Conservation (phyloP, 1,284 basidiomycete species). For the Exobasidium rhododendri region DNA sequence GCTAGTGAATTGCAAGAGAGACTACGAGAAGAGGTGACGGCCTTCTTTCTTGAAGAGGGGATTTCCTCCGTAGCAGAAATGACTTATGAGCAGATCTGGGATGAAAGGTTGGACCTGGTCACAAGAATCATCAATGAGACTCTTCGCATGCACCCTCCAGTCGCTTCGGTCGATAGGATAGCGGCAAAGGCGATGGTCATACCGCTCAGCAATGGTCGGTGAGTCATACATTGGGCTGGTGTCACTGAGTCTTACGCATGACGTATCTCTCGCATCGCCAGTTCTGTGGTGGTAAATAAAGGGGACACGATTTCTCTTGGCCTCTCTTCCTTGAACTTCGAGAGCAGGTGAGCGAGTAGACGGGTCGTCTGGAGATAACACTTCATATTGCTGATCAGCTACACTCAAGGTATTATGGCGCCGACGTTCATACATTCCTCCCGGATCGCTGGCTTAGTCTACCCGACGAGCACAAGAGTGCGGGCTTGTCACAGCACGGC, state of each 20-base stretch:
- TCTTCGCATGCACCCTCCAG: not conserved
- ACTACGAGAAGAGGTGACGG: not conserved
- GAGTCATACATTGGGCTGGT: too few relatives aligned
- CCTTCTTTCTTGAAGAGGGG: not conserved
- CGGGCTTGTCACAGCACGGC: not conserved
- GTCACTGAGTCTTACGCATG: too few relatives aligned
- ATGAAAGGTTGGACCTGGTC: not conserved
- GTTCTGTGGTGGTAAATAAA: not conserved
- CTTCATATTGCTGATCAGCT: too few relatives aligned
- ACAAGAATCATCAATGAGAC: not conserved
- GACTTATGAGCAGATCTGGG: not conserved
- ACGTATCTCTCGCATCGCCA: too few relatives aligned
- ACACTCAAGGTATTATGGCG: not conserved
- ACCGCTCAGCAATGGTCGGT: not conserved
- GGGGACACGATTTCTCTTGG: not conserved
- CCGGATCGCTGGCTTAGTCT: not conserved
- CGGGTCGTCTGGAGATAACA: too few relatives aligned
- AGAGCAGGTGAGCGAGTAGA: not conserved
- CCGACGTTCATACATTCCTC: not conserved
- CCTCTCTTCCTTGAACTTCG: not conserved
- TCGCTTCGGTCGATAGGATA: not conserved
- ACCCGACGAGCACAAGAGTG: not conserved
- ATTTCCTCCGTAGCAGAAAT: not conserved
- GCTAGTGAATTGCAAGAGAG: not conserved
- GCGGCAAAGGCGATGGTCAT: not conserved